A percentile compares a stretch with the other conserved stretches of the same genome.
Conservation (phyloP, 1,284 basidiomycete genomes). For the Gomphus bonarii region DNA sequence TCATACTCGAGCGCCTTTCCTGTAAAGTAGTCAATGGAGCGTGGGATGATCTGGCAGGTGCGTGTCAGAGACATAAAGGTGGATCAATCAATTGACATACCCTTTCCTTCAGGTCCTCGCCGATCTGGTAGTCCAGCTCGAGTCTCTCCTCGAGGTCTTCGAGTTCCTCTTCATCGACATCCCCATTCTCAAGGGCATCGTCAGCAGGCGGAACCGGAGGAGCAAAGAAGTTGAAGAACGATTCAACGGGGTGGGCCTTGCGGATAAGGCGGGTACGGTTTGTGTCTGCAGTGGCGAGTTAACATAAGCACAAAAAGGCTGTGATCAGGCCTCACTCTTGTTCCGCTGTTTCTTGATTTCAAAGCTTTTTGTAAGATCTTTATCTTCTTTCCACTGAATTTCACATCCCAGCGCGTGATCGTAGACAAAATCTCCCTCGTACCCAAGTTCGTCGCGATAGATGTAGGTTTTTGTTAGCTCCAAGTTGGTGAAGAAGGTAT, state of each 20-base stretch:
- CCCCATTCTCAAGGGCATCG: constrained; percentile 62
- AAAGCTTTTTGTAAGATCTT: constrained; percentile 93
- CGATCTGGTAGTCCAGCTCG: constrained; percentile 96
- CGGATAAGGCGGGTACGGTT: constrained; percentile 88
- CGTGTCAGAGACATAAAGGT: not conserved
- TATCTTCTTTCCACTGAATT: constrained; percentile 97
- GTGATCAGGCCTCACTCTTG: constrained; percentile 61
- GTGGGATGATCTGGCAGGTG: constrained; percentile 73
- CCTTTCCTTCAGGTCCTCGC: constrained; percentile 97
- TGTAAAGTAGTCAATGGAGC: constrained; percentile 92
- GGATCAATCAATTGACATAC: constrained; percentile 27
- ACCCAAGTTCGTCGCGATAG: constrained; percentile 91
- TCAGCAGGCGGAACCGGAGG: constrained; percentile 66
- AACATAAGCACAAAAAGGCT: not conserved
- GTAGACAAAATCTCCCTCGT: constrained; percentile 92
- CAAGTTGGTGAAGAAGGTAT: constrained; percentile 84
- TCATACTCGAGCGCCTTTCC: constrained; percentile 93
- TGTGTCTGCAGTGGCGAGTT: constrained; percentile 49
- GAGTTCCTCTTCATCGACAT: constrained; percentile 77
- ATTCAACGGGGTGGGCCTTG: constrained; percentile 81
- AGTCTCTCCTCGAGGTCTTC: constrained; percentile 88
- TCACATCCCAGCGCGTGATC: constrained; percentile 85
- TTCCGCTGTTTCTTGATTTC: constrained; percentile 99
- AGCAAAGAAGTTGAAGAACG: constrained; percentile 97
- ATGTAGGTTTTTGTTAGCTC: constrained; percentile 89